Evolutionary conservation across 495 filamentous ascomycete species (phyloP).

Genomic region (Lepidopterella palustris): DNA sequence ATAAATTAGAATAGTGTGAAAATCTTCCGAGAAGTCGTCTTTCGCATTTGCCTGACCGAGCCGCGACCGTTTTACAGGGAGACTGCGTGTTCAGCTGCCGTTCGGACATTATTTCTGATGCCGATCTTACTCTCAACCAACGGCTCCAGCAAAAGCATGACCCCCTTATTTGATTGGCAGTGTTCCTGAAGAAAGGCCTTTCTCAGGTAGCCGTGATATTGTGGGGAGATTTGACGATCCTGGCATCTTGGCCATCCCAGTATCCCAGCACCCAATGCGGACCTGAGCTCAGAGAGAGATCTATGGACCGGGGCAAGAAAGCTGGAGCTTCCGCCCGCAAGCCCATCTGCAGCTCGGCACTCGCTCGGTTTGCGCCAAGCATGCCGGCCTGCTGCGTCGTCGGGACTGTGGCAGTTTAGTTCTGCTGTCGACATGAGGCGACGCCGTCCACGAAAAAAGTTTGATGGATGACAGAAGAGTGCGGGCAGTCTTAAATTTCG

Average conservation of each 20-base stretch:
- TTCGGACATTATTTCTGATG: background rate
- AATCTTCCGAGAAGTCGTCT: background rate
- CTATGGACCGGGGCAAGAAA: background rate
- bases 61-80: background rate
- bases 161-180: background rate
- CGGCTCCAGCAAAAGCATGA: background rate
- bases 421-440: background rate
- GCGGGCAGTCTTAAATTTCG: background rate
- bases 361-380: background rate
- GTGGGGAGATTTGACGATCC: background rate
- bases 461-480: background rate
- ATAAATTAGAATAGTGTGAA: background rate
- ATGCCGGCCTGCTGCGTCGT: background rate
- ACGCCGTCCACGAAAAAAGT: too few species aligned
- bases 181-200: background rate
- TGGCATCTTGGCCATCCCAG: background rate
- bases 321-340: conserved; percentile 1
- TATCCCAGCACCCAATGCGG: background rate
- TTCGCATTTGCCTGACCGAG: background rate
- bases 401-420: background rate
- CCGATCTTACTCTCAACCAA: background rate
- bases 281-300: background rate
- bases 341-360: background rate
- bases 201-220: background rate
- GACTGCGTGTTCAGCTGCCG: background rate